Evolutionary conservation across 2,329 filamentous ascomycete species (phyloP), one percentile per base, ranked within the genome.

Genomic region (Apiospora phragmitis): DNA sequence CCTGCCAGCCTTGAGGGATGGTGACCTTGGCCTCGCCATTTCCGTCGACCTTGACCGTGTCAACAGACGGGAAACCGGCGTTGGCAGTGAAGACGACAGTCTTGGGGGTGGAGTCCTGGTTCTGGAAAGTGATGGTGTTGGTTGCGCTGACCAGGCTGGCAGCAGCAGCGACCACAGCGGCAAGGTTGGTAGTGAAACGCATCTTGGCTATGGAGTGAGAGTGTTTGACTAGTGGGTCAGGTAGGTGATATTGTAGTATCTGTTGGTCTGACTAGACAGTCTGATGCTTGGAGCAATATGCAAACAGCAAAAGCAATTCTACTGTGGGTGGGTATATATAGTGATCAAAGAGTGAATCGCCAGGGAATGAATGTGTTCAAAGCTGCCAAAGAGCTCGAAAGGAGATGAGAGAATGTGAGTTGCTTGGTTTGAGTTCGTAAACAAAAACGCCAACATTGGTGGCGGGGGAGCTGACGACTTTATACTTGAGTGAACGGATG

Each of bases 101-200:
- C 78, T 87, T 85, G 71, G 80, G 77, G 43, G 80, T 81, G 71
- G 79, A 75, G 78, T 91, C 90, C 68, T 89, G 86, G 75, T 87
- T 90, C 80, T 85, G 76, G 82, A 91, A 90, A 74, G 86, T 88
- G 76, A 91, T 80, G 45, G 81, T 80, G 80, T 85, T 86, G 77
- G 77, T 79, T 71, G 85, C 87, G 69, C 77, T 78, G 75, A 79
- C 84, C 68, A 83, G 74, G 72, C 83, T 79, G 71, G 83, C 83
- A 74, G 85, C 83, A 72, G 82, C 78, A 68, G 77, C 77, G 73
- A 79, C 77, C 72, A 86, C 74, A 74, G 82, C 80, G 74, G 85
- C 79, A 77, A 86, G 75, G 76, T 84, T 76, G 72, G 79, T 80
- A 76, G 82, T 74, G 83, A 89, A 89, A 77, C 85, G 85, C 88